phyloP scores from a whole-genome alignment of 257 asterid genomes.

The Solanum pimpinellifolium region DNA sequence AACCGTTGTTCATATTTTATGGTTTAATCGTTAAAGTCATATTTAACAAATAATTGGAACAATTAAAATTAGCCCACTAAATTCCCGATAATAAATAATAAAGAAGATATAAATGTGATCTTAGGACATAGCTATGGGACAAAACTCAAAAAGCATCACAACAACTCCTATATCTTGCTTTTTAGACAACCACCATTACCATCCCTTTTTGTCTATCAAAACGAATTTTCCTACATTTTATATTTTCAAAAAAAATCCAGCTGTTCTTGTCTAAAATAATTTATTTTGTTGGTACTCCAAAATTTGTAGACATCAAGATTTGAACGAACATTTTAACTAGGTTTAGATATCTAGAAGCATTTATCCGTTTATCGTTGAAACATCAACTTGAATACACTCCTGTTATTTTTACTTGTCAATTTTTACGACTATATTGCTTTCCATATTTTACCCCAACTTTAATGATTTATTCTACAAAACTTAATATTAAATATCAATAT shows the following conservation, averaged over 20 bases:
- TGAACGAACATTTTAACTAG: not conserved
- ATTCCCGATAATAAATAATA: not conserved
- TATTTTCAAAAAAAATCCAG: not conserved
- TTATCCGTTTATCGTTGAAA: no score
- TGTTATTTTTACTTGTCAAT: no score
- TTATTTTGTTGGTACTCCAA: not conserved
- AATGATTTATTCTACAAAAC: no score
- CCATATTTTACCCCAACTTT: no score
- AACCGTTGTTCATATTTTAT: not conserved
- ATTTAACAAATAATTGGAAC: not conserved
- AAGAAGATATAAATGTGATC: not conserved
- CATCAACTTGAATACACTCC: no score
- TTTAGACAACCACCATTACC: not conserved
- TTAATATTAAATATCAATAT: no score
- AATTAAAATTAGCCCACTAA: not conserved
- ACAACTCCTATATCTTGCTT: not conserved
- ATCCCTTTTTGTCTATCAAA: not conserved
- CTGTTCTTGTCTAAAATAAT: not conserved
- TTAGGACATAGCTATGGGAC: not conserved
- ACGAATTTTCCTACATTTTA: not conserved
- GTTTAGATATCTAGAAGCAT: no score
- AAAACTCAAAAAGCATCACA: not conserved
- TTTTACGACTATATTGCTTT: no score
- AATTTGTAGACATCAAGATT: not conserved
- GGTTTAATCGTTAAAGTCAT: not conserved